Evolutionary conservation across 2,329 filamentous ascomycete species (phyloP).

Genomic region (Myriosclerotinia scirpicola): DNA sequence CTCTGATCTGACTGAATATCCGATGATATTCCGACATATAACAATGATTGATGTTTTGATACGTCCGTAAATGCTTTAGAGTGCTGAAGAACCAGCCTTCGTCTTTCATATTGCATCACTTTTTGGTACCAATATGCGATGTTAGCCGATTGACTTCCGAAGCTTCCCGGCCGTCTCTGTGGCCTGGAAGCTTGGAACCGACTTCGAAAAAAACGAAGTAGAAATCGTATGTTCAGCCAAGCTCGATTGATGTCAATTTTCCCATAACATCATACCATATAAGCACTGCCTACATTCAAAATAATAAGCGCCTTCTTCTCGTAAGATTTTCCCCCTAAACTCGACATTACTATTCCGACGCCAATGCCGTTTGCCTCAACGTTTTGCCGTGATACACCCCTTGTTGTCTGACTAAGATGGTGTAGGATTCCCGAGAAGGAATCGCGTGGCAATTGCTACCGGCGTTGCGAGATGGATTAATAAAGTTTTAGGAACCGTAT

Average conservation of each 20-base stretch:
- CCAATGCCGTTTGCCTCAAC: neutral
- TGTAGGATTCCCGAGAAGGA: neutral
- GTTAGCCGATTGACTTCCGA: neutral
- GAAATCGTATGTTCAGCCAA: neutral
- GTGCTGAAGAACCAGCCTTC: neutral
- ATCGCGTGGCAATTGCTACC: constrained; percentile 1
- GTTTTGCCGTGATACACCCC: neutral
- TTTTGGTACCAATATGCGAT: neutral
- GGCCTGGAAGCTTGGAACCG: too few relatives aligned
- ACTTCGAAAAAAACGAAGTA: too few relatives aligned
- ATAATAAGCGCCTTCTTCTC: neutral
- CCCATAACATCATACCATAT: constrained; percentile 4
- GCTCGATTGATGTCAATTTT: neutral
- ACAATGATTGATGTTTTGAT: neutral
- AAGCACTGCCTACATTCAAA: neutral
- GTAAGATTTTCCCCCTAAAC: neutral
- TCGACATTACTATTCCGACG: neutral
- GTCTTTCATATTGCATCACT: constrained; percentile 1
- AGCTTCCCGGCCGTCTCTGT: neutral
- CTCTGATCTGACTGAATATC: neutral
- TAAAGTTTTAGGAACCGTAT: neutral
- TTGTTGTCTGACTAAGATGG: neutral
- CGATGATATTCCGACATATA: constrained; percentile 4
- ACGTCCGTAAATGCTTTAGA: neutral
- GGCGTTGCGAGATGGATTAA: constrained; percentile 15